Conservation (phyloP, 768 basidiomycete genomes). For the Paxillus ammoniavirescens region DNA sequence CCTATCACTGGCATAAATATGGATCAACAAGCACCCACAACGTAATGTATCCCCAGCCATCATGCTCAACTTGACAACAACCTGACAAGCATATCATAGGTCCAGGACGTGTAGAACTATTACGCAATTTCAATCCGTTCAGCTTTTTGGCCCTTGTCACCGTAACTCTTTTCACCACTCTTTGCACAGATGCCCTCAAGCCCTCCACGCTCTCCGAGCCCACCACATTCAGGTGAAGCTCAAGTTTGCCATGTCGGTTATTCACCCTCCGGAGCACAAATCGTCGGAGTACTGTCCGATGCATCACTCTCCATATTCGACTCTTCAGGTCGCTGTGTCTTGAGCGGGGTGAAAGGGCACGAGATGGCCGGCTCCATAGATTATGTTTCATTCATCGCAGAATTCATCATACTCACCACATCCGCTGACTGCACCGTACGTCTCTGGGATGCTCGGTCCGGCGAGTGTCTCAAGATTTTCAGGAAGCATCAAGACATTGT, state of each 20-base stretch:
- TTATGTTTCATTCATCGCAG: slow-evolving; percentile 1
- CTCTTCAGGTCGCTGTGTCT: background rate
- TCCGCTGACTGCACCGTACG: background rate
- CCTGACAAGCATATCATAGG: no score
- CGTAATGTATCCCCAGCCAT: no score
- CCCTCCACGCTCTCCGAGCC: background rate
- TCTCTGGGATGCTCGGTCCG: slow-evolving; percentile 1
- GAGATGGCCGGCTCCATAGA: background rate
- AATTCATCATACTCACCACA: background rate
- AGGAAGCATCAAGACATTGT: background rate
- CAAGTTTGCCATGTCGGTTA: background rate
- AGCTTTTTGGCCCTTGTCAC: background rate
- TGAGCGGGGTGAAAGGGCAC: slow-evolving; percentile 1
- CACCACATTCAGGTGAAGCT: background rate
- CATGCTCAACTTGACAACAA: no score
- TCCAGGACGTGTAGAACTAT: background rate
- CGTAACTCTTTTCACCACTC: background rate
- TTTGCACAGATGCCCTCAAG: background rate
- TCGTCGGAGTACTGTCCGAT: slow-evolving; percentile 3
- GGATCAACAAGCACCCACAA: background rate
- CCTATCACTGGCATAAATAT: background rate
- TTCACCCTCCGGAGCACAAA: slow-evolving; percentile 8
- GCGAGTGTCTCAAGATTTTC: background rate
- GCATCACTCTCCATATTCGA: slow-evolving; percentile 1
- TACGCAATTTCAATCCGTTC: background rate